A percentile compares a stretch with the other conserved stretches of the same genome.
Evolutionary conservation across 2,329 filamentous ascomycete genomes (phyloP).

Genomic region (Colletotrichum sp.): DNA sequence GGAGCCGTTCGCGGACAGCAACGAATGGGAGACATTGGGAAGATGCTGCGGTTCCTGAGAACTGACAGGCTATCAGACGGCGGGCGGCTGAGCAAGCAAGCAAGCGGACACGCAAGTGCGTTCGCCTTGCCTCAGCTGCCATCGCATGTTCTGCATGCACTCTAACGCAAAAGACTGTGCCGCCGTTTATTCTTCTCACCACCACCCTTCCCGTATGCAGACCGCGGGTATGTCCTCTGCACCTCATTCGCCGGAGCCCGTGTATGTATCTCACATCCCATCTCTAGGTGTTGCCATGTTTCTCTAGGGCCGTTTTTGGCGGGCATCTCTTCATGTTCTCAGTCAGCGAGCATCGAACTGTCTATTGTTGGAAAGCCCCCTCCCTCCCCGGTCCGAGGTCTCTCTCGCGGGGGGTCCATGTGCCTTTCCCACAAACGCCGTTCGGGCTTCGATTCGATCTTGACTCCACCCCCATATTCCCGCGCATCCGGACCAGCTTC

Average conservation of each 20-base stretch:
- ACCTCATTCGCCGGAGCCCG: neutral
- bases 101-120: neutral
- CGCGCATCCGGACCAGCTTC: neutral
- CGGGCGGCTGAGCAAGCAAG: neutral
- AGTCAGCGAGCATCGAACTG: neutral
- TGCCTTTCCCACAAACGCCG: neutral
- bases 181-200: neutral
- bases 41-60: neutral
- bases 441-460: neutral
- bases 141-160: slow-evolving; percentile 13
- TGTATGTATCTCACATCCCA: neutral
- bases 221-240: neutral
- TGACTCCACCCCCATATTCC: neutral
- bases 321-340: no score
- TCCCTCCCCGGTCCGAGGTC: neutral
- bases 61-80: neutral
- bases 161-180: neutral
- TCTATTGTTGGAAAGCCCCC: neutral
- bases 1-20: neutral
- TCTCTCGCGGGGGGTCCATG: no score
- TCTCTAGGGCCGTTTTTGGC: neutral
- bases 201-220: neutral
- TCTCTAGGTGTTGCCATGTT: neutral
- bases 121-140: neutral
- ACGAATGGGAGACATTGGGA: neutral